A percentile compares a stretch with the other conserved stretches of the same genome.
Evolutionary conservation across 257 asterid genomes (phyloP).

Genomic region (Striga asiatica): DNA sequence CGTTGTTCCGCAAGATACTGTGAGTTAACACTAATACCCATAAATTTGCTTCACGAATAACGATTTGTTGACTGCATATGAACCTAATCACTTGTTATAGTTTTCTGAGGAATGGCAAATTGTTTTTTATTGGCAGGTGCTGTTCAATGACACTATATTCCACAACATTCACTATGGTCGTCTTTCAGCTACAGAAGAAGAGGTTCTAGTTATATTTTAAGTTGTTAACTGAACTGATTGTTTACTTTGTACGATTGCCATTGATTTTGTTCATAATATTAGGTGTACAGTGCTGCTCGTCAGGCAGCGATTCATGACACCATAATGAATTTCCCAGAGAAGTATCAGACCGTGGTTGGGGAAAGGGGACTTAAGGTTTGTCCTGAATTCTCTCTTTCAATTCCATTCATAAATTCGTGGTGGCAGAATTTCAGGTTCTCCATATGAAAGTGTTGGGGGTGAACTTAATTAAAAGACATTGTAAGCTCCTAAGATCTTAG

Average conservation of each 20-base stretch:
- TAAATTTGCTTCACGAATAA: background rate
- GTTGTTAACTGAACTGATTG: background rate
- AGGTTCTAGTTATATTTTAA: conserved; percentile 40
- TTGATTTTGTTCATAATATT: conserved; percentile 17
- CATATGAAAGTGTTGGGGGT: no score
- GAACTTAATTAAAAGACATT: no score
- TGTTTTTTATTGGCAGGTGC: conserved; percentile 47
- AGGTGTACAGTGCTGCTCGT: conserved; percentile 93
- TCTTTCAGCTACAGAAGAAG: conserved; percentile 83
- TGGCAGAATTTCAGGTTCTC: background rate
- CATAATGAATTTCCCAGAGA: conserved; percentile 77
- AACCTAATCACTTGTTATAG: background rate
- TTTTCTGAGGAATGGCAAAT: background rate
- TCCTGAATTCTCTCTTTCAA: background rate
- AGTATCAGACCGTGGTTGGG: conserved; percentile 81
- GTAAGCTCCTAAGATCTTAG: no score
- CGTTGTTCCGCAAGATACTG: conserved; percentile 98
- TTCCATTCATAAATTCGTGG: background rate
- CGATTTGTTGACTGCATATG: background rate
- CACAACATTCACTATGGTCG: conserved; percentile 89
- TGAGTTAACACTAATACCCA: conserved; percentile 30
- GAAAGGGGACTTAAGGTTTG: conserved; percentile 68
- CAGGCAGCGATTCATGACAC: conserved; percentile 90
- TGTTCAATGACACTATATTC: conserved; percentile 86
- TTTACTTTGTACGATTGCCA: conserved; percentile 1